These are phyloP conservation scores for Dactylellina cionopaga DNA, from an alignment of 2,329 filamentous ascomycete genomes.

Conservation along the genomic window DNA sequence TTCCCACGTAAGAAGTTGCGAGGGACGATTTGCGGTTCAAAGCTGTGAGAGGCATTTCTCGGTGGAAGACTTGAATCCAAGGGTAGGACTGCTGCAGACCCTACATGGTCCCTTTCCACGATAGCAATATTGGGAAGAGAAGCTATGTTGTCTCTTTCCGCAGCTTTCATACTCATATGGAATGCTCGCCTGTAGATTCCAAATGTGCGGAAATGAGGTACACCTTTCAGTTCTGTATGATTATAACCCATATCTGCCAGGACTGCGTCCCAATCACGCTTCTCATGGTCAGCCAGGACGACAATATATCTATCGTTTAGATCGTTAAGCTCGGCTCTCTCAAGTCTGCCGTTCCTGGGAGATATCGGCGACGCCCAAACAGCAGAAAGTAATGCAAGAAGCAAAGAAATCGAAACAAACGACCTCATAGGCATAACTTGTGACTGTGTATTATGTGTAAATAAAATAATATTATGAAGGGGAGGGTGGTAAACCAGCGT, in stretches of 20 bases:
- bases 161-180: conserved; percentile 38
- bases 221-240: neutral
- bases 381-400: no score
- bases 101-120: conserved; percentile 6
- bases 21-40: no score
- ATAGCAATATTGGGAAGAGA: conserved; percentile 1
- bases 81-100: conserved; percentile 9
- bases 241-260: neutral
- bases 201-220: conserved; percentile 5
- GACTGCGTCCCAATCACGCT: neutral
- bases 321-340: neutral
- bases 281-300: neutral
- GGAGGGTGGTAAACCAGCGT: no score
- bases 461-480: no score
- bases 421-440: no score
- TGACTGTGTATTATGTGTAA: no score
- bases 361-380: no score
- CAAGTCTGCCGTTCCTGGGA: no score
- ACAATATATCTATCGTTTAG: neutral
- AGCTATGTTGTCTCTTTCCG: neutral
- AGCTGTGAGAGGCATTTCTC: no score
- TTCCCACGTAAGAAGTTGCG: conserved; percentile 25
- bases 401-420: no score
- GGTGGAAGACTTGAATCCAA: conserved; percentile 11
- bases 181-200: conserved; percentile 52